phyloP scores from a whole-genome alignment of 2,329 filamentous ascomycete species.

The Elsinoe fawcettii region DNA sequence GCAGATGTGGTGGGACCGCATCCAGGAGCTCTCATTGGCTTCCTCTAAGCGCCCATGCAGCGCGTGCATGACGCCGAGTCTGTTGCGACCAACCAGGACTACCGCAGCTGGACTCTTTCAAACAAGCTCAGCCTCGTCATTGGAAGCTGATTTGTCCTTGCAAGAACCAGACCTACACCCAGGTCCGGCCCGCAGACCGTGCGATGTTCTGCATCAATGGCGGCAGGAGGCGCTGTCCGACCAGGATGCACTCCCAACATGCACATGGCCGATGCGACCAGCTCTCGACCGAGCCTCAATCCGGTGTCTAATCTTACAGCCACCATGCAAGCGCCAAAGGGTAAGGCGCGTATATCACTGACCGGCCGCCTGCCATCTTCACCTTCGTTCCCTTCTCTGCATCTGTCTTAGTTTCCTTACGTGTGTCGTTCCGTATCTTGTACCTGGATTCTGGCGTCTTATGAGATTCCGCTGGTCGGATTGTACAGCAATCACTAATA shows the following conservation, averaged over 20 bases:
- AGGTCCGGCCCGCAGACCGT: conserved; percentile 6
- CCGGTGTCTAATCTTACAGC: conserved; percentile 7
- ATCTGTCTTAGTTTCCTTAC: conserved; percentile 6
- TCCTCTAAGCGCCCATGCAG: conserved; percentile 13
- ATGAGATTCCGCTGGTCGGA: conserved; percentile 13
- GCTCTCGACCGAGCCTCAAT: neutral
- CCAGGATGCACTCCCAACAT: neutral
- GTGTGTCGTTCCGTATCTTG: conserved; percentile 8
- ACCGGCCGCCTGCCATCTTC: neutral
- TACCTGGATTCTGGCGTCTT: conserved; percentile 1
- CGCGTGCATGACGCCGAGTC: neutral
- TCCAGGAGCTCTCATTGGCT: conserved; percentile 6
- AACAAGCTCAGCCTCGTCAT: conserved; percentile 6
- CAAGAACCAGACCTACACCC: neutral
- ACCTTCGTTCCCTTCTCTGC: neutral
- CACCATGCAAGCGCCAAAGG: conserved; percentile 15
- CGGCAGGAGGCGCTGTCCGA: neutral
- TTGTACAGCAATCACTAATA: conserved; percentile 10
- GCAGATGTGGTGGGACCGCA: neutral
- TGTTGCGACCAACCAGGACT: neutral
- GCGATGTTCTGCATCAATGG: conserved; percentile 11
- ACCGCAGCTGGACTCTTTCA: neutral
- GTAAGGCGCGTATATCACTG: conserved; percentile 9
- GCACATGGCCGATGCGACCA: neutral
- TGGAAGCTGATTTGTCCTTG: neutral